Percentiles rank a stretch among this genome's conserved stretches.
phyloP scores from a whole-genome alignment of 2,329 filamentous ascomycete species.

The Exophiala mesophila region DNA sequence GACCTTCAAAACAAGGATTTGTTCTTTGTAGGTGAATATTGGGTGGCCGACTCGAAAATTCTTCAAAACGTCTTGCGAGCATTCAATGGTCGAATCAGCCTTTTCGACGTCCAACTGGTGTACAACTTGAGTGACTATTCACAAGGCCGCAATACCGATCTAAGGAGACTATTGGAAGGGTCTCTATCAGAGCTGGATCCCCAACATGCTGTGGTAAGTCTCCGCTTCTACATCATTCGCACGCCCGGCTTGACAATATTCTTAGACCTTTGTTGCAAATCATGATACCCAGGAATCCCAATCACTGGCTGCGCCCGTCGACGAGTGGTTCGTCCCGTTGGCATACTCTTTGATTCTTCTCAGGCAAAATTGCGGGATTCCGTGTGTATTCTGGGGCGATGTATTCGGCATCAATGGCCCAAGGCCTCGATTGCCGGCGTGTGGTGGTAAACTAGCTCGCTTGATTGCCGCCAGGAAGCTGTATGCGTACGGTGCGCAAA shows the following conservation, averaged over 20 bases:
- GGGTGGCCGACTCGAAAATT: slow-evolving; percentile 54
- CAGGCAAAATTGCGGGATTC: slow-evolving; percentile 53
- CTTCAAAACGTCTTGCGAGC: slow-evolving; percentile 55
- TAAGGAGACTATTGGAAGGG: slow-evolving; percentile 58
- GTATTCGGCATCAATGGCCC: slow-evolving; percentile 58
- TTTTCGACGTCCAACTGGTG: slow-evolving; percentile 66
- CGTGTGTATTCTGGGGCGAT: slow-evolving; percentile 68
- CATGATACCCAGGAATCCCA: slow-evolving; percentile 38
- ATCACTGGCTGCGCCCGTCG: slow-evolving; percentile 17
- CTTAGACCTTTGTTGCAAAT: slow-evolving; percentile 43
- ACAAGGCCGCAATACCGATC: slow-evolving; percentile 50
- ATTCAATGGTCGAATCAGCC: slow-evolving; percentile 54
- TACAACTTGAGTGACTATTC: slow-evolving; percentile 64
- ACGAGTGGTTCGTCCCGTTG: slow-evolving; percentile 57
- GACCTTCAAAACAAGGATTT: slow-evolving; percentile 49
- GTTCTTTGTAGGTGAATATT: slow-evolving; percentile 67
- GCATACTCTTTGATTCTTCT: slow-evolving; percentile 70
- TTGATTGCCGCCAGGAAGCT: slow-evolving; percentile 59
- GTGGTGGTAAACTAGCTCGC: slow-evolving; percentile 52
- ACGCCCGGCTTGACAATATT: no score
- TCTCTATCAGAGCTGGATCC: slow-evolving; percentile 54
- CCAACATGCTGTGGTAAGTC: slow-evolving; percentile 36
- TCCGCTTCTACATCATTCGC: no score
- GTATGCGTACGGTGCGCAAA: slow-evolving; percentile 62
- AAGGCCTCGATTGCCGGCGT: slow-evolving; percentile 51